Conservation (phyloP, 176 grass and related monocot species). For the Metroxylon sagu region DNA sequence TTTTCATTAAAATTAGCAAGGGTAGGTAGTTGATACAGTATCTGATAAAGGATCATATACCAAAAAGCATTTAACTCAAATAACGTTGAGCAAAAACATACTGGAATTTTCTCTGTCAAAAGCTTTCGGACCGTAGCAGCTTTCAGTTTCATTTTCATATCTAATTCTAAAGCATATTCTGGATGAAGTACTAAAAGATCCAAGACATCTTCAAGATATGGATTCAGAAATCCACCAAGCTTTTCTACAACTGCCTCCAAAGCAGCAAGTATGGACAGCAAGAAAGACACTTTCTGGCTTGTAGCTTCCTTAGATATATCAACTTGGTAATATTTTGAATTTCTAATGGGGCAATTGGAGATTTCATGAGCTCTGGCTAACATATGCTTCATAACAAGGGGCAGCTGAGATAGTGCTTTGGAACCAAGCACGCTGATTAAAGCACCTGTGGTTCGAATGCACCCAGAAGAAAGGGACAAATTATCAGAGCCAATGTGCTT, state of each 20-base stretch:
- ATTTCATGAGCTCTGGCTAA: constrained; percentile 51
- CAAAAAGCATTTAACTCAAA: too few species aligned
- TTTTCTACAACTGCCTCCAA: constrained; percentile 72
- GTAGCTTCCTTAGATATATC: constrained; percentile 20
- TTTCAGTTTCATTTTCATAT: constrained; percentile 57
- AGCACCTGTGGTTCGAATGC: constrained; percentile 52
- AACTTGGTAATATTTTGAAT: constrained; percentile 10
- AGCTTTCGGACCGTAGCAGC: constrained; percentile 50
- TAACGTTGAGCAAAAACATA: constrained; percentile 32
- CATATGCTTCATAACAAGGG: constrained; percentile 71
- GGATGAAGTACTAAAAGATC: constrained; percentile 63
- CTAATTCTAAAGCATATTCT: constrained; percentile 41
- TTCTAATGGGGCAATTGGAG: constrained; percentile 40
- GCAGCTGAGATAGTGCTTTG: constrained; percentile 66
- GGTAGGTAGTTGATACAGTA: too few species aligned
- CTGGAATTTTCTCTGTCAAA: constrained; percentile 74
- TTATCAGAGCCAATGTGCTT: constrained; percentile 51
- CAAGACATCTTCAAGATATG: constrained; percentile 59
- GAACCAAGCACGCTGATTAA: constrained; percentile 77
- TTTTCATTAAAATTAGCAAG: too few species aligned
- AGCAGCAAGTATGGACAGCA: constrained; percentile 53
- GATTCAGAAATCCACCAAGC: constrained; percentile 82
- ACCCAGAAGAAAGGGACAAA: constrained; percentile 45
- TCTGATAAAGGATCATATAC: too few species aligned
- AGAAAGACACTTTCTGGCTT: constrained; percentile 22